Evolutionary conservation across 371 early-diverging fungal genomes (phyloP).

Genomic region (Phascolomyces articulosus): DNA sequence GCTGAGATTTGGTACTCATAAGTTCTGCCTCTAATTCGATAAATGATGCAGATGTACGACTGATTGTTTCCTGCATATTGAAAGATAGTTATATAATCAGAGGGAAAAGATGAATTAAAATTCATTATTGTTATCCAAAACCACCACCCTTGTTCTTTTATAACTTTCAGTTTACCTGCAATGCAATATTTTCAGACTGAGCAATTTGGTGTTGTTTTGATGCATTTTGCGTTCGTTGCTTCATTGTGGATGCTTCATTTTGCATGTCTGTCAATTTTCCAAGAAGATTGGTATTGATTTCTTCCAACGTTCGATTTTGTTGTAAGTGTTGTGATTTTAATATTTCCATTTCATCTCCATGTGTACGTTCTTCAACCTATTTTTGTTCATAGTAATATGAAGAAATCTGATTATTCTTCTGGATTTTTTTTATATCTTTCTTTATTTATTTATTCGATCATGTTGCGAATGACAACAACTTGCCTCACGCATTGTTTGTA

Average conservation of each 20-base stretch:
- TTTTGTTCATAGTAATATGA: no score
- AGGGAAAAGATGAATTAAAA: no score
- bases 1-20: conserved; percentile 41
- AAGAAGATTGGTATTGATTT: conserved; percentile 27
- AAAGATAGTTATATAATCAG: no score
- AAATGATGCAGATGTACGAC: conserved; percentile 42
- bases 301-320: conserved; percentile 46
- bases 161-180: conserved; percentile 20
- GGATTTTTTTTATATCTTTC: not conserved
- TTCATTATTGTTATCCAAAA: no score
- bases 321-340: conserved; percentile 41
- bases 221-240: conserved; percentile 17
- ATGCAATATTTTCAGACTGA: conserved; percentile 7
- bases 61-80: conserved; percentile 15
- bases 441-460: not conserved
- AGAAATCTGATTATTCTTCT: no score
- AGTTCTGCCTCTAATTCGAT: conserved; percentile 51
- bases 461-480: not conserved
- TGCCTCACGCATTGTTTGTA: conserved; percentile 45
- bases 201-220: conserved; percentile 35
- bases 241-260: conserved; percentile 23
- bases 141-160: no score
- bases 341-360: conserved; percentile 51
- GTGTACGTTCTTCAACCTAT: conserved; percentile 32
- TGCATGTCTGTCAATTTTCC: conserved; percentile 25